Conservation (phyloP, 306 rosid genomes). For the Sophora flavescens region DNA sequence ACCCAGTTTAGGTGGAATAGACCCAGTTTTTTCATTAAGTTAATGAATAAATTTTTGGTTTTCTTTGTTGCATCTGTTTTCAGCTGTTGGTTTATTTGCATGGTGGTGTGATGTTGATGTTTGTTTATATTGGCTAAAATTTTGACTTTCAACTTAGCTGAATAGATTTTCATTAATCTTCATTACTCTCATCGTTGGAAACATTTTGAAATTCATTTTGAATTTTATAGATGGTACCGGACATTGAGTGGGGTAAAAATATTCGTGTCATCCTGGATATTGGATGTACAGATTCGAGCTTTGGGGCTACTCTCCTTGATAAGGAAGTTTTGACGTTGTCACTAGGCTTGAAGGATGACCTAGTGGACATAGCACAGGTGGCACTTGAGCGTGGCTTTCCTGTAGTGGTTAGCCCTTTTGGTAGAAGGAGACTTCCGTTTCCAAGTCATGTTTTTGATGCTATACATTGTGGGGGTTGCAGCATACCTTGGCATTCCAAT, state of each 20-base stretch:
- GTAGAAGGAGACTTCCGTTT: slow-evolving; percentile 86
- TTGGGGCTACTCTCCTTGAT: slow-evolving; percentile 77
- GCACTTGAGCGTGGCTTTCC: slow-evolving; percentile 94
- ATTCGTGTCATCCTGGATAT: slow-evolving; percentile 85
- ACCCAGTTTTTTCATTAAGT: slow-evolving; percentile 49
- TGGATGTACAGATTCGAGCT: slow-evolving; percentile 81
- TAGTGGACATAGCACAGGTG: slow-evolving; percentile 89
- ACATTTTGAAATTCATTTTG: slow-evolving; percentile 43
- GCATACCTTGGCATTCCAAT: slow-evolving; percentile 82
- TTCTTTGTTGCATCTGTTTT: slow-evolving; percentile 15
- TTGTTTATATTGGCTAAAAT: slow-evolving; percentile 22
- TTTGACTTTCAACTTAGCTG: neutral
- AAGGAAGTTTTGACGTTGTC: slow-evolving; percentile 82
- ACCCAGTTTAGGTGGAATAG: slow-evolving; percentile 65
- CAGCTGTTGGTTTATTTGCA: slow-evolving; percentile 9
- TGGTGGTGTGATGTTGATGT: neutral
- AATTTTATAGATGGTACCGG: slow-evolving; percentile 92
- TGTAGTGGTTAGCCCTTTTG: slow-evolving; percentile 74
- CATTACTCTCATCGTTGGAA: slow-evolving; percentile 20
- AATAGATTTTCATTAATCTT: slow-evolving; percentile 19
- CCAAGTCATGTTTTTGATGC: slow-evolving; percentile 89
- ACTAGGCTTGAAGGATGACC: slow-evolving; percentile 90
- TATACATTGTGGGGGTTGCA: slow-evolving; percentile 86
- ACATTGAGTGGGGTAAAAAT: slow-evolving; percentile 97
- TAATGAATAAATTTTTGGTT: neutral